Evolutionary conservation across 2,329 filamentous ascomycete species (phyloP).

Genomic region (Diaporthe citriasiana): DNA sequence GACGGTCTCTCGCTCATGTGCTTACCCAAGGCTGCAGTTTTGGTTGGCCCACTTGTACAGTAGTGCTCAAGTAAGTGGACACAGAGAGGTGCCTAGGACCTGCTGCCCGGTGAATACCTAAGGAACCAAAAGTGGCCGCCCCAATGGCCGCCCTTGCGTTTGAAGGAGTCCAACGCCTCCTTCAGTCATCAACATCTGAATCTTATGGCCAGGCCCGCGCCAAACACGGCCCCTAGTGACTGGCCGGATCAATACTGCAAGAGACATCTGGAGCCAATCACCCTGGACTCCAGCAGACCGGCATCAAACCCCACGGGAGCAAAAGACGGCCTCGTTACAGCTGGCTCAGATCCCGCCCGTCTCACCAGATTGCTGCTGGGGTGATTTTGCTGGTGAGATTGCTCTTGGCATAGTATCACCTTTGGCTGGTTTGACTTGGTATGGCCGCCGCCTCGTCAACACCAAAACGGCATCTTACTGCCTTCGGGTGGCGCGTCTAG

Average conservation of each 20-base stretch:
- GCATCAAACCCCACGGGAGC: conserved; percentile 19
- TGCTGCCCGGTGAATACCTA: too few relatives aligned
- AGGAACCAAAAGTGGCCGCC: conserved; percentile 7
- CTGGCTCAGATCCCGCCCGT: neutral
- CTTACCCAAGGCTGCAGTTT: conserved; percentile 6
- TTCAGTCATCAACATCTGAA: conserved; percentile 11
- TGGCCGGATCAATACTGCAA: neutral
- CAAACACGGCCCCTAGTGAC: neutral
- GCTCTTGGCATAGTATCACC: conserved; percentile 2
- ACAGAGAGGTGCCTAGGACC: neutral
- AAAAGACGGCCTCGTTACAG: conserved; percentile 21
- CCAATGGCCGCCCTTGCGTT: conserved; percentile 2
- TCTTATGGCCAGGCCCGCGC: conserved; percentile 15
- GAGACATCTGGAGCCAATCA: conserved; percentile 10
- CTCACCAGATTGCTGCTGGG: conserved; percentile 5
- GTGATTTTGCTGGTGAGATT: neutral
- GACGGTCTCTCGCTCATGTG: neutral
- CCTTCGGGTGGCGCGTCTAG: conserved; percentile 4
- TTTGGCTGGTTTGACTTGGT: conserved; percentile 28
- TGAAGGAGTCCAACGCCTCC: conserved; percentile 22
- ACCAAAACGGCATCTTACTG: conserved; percentile 12
- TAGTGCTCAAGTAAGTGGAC: neutral
- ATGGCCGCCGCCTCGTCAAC: conserved; percentile 16
- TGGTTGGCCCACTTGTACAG: neutral
- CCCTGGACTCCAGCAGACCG: neutral